Evolutionary conservation across 352 stramenopile genomes (phyloP).

Genomic region (Globisporangium sylvaticum): DNA sequence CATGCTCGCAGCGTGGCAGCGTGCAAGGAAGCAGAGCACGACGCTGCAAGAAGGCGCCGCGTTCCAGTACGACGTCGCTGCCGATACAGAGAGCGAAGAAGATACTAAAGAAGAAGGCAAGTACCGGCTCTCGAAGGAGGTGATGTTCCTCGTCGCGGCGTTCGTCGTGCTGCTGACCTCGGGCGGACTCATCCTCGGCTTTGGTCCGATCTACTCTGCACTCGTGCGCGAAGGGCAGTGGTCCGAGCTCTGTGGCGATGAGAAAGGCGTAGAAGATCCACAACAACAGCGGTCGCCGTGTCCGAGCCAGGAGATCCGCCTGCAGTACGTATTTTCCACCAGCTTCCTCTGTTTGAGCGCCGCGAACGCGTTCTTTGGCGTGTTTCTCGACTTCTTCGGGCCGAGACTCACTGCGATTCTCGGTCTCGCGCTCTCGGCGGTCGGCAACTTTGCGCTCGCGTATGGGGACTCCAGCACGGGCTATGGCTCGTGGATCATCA

Average conservation of each 20-base stretch:
- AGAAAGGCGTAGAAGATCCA: neutral
- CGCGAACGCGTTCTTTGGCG: conserved; percentile 74
- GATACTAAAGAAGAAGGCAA: neutral
- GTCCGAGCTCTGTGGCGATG: conserved; percentile 45
- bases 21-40: conserved; percentile 1
- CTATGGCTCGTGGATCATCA: conserved; percentile 52
- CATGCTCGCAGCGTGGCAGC: conserved; percentile 1
- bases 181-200: conserved; percentile 70
- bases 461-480: conserved; percentile 50
- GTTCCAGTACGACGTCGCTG: neutral
- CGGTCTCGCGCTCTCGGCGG: conserved; percentile 38
- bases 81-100: neutral
- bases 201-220: conserved; percentile 71
- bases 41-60: neutral
- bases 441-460: conserved; percentile 59
- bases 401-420: conserved; percentile 53
- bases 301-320: conserved; percentile 56
- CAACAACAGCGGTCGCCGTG: conserved; percentile 24
- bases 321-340: conserved; percentile 80
- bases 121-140: conserved; percentile 47
- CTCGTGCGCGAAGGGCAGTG: conserved; percentile 65
- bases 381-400: conserved; percentile 67
- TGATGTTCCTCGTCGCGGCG: conserved; percentile 57
- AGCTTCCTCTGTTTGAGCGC: conserved; percentile 76
- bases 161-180: conserved; percentile 60